Percentiles rank a stretch among this genome's conserved stretches.
These are phyloP conservation scores for Chlorokybus atmophyticus DNA, from an alignment of 139 green algal genomes.

Conservation along the genomic window DNA sequence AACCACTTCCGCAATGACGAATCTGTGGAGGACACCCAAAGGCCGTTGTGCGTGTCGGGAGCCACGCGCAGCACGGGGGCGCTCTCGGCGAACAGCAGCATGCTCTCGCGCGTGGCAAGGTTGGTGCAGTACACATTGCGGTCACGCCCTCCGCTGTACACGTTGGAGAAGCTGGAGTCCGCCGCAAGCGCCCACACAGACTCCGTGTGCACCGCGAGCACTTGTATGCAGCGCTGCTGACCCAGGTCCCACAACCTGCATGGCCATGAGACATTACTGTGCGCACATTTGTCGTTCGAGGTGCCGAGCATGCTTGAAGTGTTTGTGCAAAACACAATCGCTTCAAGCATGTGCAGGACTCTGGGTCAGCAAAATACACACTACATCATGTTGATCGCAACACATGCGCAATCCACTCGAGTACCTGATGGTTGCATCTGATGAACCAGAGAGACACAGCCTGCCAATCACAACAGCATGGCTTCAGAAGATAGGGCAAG, in stretches of 20 bases:
- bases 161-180: slow-evolving; percentile 25
- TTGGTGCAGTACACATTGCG: slow-evolving; percentile 41
- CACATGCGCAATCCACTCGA: too few species aligned
- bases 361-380: too few species aligned
- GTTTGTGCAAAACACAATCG: too few species aligned
- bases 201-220: slow-evolving; percentile 54
- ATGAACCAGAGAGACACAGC: slow-evolving; percentile 52
- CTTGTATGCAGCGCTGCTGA: slow-evolving; percentile 64
- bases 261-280: too few species aligned
- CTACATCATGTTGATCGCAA: too few species aligned
- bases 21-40: slow-evolving; percentile 48
- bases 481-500: too few species aligned
- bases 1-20: slow-evolving; percentile 28
- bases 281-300: too few species aligned
- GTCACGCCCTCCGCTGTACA: slow-evolving; percentile 70
- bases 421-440: slow-evolving; percentile 61
- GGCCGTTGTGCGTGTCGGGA: neutral
- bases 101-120: slow-evolving; percentile 41
- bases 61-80: slow-evolving; percentile 46
- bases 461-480: slow-evolving; percentile 42
- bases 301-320: too few species aligned
- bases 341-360: too few species aligned
- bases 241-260: slow-evolving; percentile 73
- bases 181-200: slow-evolving; percentile 66
- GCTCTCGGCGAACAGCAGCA: slow-evolving; percentile 55